Conservation (phyloP, 2,329 filamentous ascomycete genomes). For the Talaromyces pinophilus region DNA sequence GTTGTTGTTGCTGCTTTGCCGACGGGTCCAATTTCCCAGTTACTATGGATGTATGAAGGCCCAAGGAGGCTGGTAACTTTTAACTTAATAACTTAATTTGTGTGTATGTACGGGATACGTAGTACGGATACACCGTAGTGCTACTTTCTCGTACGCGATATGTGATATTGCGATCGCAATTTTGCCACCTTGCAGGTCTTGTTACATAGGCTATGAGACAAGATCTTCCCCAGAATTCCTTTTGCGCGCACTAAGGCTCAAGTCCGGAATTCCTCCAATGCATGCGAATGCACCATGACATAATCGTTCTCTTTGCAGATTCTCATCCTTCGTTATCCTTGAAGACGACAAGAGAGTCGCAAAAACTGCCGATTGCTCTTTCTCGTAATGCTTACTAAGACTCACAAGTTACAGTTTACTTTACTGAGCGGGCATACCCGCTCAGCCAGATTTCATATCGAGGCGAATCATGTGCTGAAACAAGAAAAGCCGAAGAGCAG, state of each 20-base stretch:
- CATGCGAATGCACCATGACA: conserved; percentile 5
- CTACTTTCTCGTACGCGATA: background rate
- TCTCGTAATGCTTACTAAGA: no score
- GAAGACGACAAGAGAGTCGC: background rate
- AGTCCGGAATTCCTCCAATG: conserved; percentile 8
- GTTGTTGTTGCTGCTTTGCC: background rate
- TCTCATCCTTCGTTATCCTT: background rate
- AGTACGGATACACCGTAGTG: background rate
- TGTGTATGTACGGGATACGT: background rate
- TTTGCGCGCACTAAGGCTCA: background rate
- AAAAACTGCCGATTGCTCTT: background rate
- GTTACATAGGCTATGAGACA: background rate
- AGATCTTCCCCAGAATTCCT: background rate
- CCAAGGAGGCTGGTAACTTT: background rate
- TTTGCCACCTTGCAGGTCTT: background rate
- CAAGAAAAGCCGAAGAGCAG: conserved; percentile 1
- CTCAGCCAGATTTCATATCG: background rate
- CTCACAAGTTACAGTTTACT: no score
- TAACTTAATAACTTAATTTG: background rate
- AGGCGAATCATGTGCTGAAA: background rate
- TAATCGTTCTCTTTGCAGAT: background rate
- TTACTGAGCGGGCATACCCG: background rate
- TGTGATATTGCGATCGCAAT: background rate
- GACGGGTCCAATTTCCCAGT: background rate
- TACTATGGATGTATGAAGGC: background rate